phyloP scores from a whole-genome alignment of 2,329 filamentous ascomycete species.

The Cladosporium sp. region DNA sequence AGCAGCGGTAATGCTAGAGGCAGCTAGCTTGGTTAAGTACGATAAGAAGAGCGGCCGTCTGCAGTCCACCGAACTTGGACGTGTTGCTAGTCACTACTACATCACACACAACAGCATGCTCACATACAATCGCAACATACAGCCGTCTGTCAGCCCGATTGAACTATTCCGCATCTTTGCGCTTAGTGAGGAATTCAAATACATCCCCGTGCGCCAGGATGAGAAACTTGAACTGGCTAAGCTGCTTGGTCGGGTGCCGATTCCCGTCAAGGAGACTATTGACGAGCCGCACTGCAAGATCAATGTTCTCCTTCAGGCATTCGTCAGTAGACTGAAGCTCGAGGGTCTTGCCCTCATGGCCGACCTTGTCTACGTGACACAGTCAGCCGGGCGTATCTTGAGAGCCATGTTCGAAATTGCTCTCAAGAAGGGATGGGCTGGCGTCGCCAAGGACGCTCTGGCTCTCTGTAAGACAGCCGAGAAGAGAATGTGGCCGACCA shows the following conservation, averaged over 20 bases:
- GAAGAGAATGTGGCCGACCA: slow-evolving; percentile 99
- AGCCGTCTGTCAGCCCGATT: slow-evolving; percentile 88
- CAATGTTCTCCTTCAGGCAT: slow-evolving; percentile 94
- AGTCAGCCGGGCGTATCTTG: slow-evolving; percentile 93
- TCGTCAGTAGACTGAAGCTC: slow-evolving; percentile 90
- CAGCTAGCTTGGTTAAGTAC: slow-evolving; percentile 87
- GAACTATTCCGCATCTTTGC: slow-evolving; percentile 97
- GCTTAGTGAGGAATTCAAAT: slow-evolving; percentile 97
- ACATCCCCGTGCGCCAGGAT: slow-evolving; percentile 94
- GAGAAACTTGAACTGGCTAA: slow-evolving; percentile 97
- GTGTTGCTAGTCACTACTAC: slow-evolving; percentile 97
- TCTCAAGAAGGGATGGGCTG: slow-evolving; percentile 95
- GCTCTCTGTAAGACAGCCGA: slow-evolving; percentile 99
- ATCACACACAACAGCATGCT: slow-evolving; percentile 96
- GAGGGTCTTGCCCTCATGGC: slow-evolving; percentile 96
- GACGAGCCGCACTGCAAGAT: slow-evolving; percentile 98
- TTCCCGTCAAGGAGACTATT: slow-evolving; percentile 95
- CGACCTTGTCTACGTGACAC: slow-evolving; percentile 97
- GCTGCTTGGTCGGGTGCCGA: slow-evolving; percentile 82
- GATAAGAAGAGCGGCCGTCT: slow-evolving; percentile 89
- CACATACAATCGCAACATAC: slow-evolving; percentile 93
- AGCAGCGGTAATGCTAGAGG: slow-evolving; percentile 81
- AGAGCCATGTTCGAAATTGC: slow-evolving; percentile 95
- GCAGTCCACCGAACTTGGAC: slow-evolving; percentile 88
- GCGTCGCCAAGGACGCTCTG: slow-evolving; percentile 86